Evolutionary conservation across 371 early-diverging fungal genomes (phyloP).

Genomic region (Batkoa obscura): DNA sequence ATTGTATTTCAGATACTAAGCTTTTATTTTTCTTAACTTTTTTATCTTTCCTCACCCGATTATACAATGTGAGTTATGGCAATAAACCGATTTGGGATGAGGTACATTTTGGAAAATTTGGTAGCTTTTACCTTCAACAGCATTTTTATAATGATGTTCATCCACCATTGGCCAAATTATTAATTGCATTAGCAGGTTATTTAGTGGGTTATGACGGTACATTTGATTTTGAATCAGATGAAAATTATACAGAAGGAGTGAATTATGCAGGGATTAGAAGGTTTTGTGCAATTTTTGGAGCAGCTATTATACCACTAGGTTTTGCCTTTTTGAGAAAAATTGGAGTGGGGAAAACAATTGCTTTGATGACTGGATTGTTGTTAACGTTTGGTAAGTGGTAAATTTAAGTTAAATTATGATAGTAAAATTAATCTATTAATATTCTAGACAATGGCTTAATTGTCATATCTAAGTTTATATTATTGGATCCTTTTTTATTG

Average conservation of each 20-base stretch:
- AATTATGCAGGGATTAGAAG: constrained; percentile 87
- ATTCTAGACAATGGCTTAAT: constrained; percentile 39
- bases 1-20: no score
- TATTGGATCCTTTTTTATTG: constrained; percentile 94
- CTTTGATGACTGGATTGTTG: constrained; percentile 53
- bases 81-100: no score
- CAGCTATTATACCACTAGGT: constrained; percentile 82
- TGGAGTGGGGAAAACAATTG: constrained; percentile 33
- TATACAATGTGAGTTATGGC: no score
- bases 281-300: constrained; percentile 79
- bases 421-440: neutral
- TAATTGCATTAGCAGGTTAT: constrained; percentile 81
- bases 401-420: no score
- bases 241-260: constrained; percentile 59
- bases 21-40: no score
- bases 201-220: constrained; percentile 77
- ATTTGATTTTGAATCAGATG: constrained; percentile 74
- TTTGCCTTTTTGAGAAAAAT: constrained; percentile 76
- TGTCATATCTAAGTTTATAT: constrained; percentile 85
- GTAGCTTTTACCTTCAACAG: constrained; percentile 79
- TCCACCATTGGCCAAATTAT: constrained; percentile 98
- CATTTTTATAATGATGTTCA: constrained; percentile 99
- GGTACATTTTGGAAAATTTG: no score
- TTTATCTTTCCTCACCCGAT: no score
- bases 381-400: constrained; percentile 45